Evolutionary conservation across 1,284 basidiomycete genomes (phyloP).

Genomic region (Malassezia sympodialis): DNA sequence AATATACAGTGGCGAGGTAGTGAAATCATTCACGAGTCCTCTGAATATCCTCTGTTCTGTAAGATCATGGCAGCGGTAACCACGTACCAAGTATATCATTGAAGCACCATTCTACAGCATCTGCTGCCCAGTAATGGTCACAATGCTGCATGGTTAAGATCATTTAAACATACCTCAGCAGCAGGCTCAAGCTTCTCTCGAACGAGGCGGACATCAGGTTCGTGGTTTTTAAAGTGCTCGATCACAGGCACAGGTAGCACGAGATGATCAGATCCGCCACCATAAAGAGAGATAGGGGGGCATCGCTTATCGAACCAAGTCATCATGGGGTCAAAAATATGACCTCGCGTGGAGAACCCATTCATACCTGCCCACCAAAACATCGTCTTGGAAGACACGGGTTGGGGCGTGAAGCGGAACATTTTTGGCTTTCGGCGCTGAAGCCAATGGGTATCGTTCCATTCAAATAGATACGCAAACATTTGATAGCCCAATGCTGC

Average conservation of each 20-base stretch:
- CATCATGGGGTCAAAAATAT: constrained; percentile 53
- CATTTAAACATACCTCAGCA: constrained; percentile 44
- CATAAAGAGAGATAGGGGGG: constrained; percentile 56
- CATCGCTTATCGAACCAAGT: constrained; percentile 56
- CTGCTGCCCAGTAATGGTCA: constrained; percentile 55
- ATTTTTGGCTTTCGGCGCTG: constrained; percentile 55
- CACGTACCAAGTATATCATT: constrained; percentile 40
- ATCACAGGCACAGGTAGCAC: constrained; percentile 40
- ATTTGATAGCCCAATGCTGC: constrained; percentile 52
- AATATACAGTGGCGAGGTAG: background rate
- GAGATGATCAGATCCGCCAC: constrained; percentile 49
- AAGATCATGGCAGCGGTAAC: background rate
- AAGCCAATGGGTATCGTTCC: constrained; percentile 60
- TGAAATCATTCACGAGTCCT: constrained; percentile 10
- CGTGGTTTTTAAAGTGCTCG: constrained; percentile 30
- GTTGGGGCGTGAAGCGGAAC: constrained; percentile 59
- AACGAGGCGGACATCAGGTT: constrained; percentile 52
- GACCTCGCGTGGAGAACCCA: constrained; percentile 56
- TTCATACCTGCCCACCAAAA: constrained; percentile 58
- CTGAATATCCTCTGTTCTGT: constrained; percentile 27
- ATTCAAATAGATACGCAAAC: constrained; percentile 57
- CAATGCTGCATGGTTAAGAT: constrained; percentile 21
- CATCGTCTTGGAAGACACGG: constrained; percentile 54
- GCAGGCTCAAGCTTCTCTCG: constrained; percentile 53
- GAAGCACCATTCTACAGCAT: constrained; percentile 57